Evolutionary conservation across 1,284 basidiomycete genomes (phyloP), one percentile per base, ranked within the genome.

Genomic region (Pseudozyma pruni): DNA sequence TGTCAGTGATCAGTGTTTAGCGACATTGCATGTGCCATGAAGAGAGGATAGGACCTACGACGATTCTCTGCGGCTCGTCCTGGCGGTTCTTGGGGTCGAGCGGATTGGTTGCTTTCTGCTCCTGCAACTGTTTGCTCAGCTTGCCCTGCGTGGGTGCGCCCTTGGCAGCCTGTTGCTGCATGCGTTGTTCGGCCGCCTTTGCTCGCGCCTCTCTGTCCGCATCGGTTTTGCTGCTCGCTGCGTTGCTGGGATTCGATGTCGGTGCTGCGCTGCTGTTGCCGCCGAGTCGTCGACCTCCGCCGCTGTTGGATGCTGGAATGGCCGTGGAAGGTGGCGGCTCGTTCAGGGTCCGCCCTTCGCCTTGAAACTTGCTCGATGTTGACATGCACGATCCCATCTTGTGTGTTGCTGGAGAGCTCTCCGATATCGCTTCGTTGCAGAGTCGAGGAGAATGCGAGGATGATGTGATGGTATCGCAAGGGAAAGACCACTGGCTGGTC

Each of bases 11-110:
- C n/a, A n/a, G n/a, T n/a, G n/a, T n/a, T n/a, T n/a, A n/a, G n/a
- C n/a, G n/a, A n/a, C n/a, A n/a, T n/a, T n/a, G n/a, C n/a, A n/a
- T n/a, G n/a, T n/a, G n/a, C n/a, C n/a, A n/a, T n/a, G n/a, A n/a
- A n/a, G n/a, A n/a, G n/a, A n/a, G n/a, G n/a, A n/a, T n/a, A n/a
- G 7, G 11, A 60, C 67, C 53, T 54, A 71, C 67, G 4, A 71
- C 61, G 22, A 71, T 57, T 49, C 67, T 38, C 27, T 64, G 31
- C 0, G 67, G 56, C 7, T 37, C 37, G 3, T 69, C 42, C 4
- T 33, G 17, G 6, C 27, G 27, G 6, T 53, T 23, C 34, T 32
- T 19, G 9, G 22, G 7, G 9, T 54, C 11, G 10, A 52, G 23
- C 4, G 51, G 39, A 17, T 69, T 53, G 1, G 50, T 5, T 2